Base-by-base conservation (phyloP, 352 stramenopile genomes). In the Pythium folliculosum region DNA sequence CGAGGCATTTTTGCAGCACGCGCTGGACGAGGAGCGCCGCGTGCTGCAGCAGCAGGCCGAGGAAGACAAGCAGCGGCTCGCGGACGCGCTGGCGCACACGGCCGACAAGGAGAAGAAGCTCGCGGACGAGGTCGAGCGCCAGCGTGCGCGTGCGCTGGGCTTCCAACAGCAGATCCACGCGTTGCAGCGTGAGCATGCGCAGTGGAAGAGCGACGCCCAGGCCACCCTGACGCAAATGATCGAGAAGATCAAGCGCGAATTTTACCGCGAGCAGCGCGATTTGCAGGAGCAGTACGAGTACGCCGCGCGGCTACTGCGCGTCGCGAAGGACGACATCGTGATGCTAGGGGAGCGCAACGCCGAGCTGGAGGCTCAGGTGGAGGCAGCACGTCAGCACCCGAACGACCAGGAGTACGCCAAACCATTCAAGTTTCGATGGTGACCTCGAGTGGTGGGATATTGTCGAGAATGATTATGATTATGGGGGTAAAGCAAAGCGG, bases 81-180 rank as follows among this genome's bases (percentile, higher is more conserved):
- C 80, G 25, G 53, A 81, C 8, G 75, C 78, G 21, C 50, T 91
- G 16, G 62, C 77, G 8, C 80, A 75, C 6, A 89, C 83, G 0
- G 75, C 76, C 10, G 82, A 92, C 63, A 94, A 93, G 56, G 84
- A 93, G 59, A 90, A 95, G 54, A 83, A 92, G 50, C 72, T 94
- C 8, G 72, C 80, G 1, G 81, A 91, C 21, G 85, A 93, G 69
- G 84, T 93, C 2, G 83, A 92, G 51, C 72, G 49, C 0, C 84
- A 92, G 73, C 81, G 84, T 3, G 59, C 48, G 19, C 76, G 66
- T 52, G 78, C 81, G 3, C 47, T 91, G 3, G 52, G 75, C 13
- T 79, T 88, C 23, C 80, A 89, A 60, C 71, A 91, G 65, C 80
- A 88, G 53, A 72, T 91, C 53, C 76, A 84, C 43, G 60, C 73